phyloP scores from a whole-genome alignment of 1,139 yeast genomes.

The Saccharomyces pastorianus region DNA sequence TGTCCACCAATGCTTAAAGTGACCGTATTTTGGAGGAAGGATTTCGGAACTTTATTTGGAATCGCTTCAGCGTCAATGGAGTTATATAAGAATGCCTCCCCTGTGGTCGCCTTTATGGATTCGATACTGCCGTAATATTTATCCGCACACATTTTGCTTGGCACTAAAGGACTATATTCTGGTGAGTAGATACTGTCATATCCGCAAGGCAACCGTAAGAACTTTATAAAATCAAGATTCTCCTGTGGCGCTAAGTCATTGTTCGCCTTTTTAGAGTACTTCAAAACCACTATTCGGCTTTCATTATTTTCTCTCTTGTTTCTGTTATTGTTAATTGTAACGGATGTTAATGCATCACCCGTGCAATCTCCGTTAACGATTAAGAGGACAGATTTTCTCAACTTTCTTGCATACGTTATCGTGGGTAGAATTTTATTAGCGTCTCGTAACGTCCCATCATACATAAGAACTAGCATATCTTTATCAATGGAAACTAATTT shows the following conservation, averaged over 20 bases:
- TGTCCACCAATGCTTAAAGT: constrained; percentile 28
- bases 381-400: constrained; percentile 20
- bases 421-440: constrained; percentile 26
- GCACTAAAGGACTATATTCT: constrained; percentile 22
- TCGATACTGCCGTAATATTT: constrained; percentile 25
- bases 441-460: constrained; percentile 26
- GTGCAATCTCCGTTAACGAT: constrained; percentile 24
- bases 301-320: constrained; percentile 18
- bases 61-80: constrained; percentile 7
- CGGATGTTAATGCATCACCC: constrained; percentile 28
- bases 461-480: constrained; percentile 21
- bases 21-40: constrained; percentile 19
- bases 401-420: constrained; percentile 21
- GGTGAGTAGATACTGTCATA: constrained; percentile 25
- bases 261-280: constrained; percentile 19
- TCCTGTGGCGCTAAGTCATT: constrained; percentile 18
- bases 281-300: constrained; percentile 18
- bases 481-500: constrained; percentile 22
- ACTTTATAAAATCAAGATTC: constrained; percentile 20
- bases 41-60: constrained; percentile 8
- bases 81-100: constrained; percentile 29
- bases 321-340: constrained; percentile 29
- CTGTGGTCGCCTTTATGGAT: constrained; percentile 28
- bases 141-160: constrained; percentile 24
- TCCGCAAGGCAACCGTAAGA: constrained; percentile 25